Evolutionary conservation across 1,139 yeast species (phyloP).

Genomic region (Saccharomycopsis phalli): DNA sequence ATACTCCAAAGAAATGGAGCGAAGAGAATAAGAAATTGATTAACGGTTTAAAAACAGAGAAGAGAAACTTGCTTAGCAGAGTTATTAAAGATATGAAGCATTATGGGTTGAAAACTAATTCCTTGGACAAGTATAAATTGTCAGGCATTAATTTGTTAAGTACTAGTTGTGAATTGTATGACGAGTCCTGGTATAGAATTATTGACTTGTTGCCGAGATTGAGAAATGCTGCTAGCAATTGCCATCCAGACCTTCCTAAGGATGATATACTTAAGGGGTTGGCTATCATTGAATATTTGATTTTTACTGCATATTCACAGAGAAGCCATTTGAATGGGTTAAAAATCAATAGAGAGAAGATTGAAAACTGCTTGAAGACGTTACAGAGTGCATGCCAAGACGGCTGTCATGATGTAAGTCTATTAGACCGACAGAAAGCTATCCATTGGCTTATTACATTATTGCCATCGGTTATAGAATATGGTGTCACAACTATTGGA

Average conservation of each 20-base stretch:
- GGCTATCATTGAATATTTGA: constrained; percentile 69
- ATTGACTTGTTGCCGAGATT: constrained; percentile 76
- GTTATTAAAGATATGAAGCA: constrained; percentile 63
- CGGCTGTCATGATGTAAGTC: too few species aligned
- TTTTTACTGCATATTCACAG: constrained; percentile 43
- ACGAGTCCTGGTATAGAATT: constrained; percentile 50
- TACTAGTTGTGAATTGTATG: constrained; percentile 39
- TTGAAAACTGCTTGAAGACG: too few species aligned
- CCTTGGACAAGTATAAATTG: constrained; percentile 38
- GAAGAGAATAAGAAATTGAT: constrained; percentile 70
- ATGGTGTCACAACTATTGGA: constrained; percentile 32
- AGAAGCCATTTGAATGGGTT: constrained; percentile 39
- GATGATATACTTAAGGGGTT: constrained; percentile 69
- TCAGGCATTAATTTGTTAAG: constrained; percentile 56
- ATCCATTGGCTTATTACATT: too few species aligned
- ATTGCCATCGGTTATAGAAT: constrained; percentile 44
- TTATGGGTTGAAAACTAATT: constrained; percentile 63
- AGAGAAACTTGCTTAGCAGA: constrained; percentile 68
- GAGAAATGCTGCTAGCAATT: constrained; percentile 52
- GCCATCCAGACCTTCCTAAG: constrained; percentile 67
- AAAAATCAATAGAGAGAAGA: constrained; percentile 21
- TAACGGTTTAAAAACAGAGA: constrained; percentile 70
- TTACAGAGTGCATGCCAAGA: too few species aligned
- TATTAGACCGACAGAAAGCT: too few species aligned
- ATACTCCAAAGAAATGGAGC: constrained; percentile 64